These are phyloP conservation scores for Vachellia pachyceras DNA, from an alignment of 306 rosid species.

Conservation along the genomic window DNA sequence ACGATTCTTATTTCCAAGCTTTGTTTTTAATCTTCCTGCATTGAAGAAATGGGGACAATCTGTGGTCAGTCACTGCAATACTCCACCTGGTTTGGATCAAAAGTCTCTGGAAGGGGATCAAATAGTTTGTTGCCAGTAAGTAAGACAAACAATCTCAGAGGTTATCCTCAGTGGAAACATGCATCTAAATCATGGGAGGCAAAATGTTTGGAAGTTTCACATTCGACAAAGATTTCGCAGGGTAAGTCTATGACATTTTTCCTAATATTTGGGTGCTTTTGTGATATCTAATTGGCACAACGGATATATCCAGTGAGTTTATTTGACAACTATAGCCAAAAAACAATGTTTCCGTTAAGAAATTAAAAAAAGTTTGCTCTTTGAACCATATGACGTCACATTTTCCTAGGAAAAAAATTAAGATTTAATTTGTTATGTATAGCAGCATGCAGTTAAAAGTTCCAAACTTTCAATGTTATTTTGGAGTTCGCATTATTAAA, in stretches of 20 bases:
- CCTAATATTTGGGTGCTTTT: not conserved
- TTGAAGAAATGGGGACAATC: conserved; percentile 8
- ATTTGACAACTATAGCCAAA: not conserved
- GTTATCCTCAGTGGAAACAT: not conserved
- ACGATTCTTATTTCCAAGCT: not conserved
- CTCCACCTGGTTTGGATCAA: not conserved
- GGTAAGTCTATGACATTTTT: not conserved
- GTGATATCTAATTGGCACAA: not conserved
- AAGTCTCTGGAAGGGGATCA: not conserved
- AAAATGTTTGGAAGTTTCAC: not conserved
- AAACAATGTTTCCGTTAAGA: not conserved
- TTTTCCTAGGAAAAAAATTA: not conserved
- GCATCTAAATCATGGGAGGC: not conserved
- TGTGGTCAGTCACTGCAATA: not conserved
- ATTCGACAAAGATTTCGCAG: not conserved
- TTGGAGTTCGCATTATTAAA: not conserved
- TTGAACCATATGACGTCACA: not conserved
- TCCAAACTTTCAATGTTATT: not conserved
- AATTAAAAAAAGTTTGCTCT: not conserved
- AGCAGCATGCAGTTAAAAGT: not conserved
- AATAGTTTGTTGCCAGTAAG: not conserved
- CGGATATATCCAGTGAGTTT: not conserved
- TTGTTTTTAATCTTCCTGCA: not conserved
- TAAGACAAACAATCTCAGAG: not conserved
- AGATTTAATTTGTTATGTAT: not conserved